Evolutionary conservation across 208 protist genomes (phyloP).

Genomic region (Trypanosoma platydactyli): DNA sequence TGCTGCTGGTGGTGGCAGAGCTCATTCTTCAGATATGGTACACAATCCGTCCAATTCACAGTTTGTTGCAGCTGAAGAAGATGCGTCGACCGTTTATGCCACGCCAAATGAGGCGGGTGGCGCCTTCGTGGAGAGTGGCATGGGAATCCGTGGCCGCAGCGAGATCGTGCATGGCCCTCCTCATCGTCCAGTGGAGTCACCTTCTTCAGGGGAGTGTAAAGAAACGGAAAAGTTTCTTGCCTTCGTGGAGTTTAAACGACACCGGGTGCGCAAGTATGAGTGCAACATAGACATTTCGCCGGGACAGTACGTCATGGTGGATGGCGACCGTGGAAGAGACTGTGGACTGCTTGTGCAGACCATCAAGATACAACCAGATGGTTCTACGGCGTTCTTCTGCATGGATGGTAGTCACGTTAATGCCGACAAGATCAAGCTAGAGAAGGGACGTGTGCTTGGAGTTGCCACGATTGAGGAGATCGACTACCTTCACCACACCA

Average conservation of each 20-base stretch:
- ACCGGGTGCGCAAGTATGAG: slow-evolving; percentile 73
- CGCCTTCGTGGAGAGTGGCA: slow-evolving; percentile 3
- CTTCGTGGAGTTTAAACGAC: slow-evolving; percentile 88
- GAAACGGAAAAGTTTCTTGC: slow-evolving; percentile 41
- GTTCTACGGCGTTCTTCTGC: slow-evolving; percentile 43
- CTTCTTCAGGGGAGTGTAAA: not conserved
- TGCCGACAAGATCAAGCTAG: slow-evolving; percentile 73
- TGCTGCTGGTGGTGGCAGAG: not conserved
- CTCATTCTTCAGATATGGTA: not conserved
- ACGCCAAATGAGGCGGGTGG: slow-evolving; percentile 3
- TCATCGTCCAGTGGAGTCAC: slow-evolving; percentile 21
- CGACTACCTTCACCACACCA: slow-evolving; percentile 73
- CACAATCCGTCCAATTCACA: too few relatives aligned
- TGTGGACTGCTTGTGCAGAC: slow-evolving; percentile 86
- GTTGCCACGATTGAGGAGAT: slow-evolving; percentile 71
- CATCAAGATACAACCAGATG: slow-evolving; percentile 38
- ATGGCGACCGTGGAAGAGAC: slow-evolving; percentile 86
- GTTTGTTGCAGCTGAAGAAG: not conserved
- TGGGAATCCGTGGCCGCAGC: not conserved
- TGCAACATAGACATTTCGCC: slow-evolving; percentile 56
- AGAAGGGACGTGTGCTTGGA: slow-evolving; percentile 74
- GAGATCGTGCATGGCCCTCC: slow-evolving; percentile 13
- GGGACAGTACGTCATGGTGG: slow-evolving; percentile 85
- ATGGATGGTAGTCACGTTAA: slow-evolving; percentile 75
- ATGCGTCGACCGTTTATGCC: not conserved